These are phyloP conservation scores for Stellera chamaejasme DNA, from an alignment of 345 rosid species.

Conservation along the genomic window DNA sequence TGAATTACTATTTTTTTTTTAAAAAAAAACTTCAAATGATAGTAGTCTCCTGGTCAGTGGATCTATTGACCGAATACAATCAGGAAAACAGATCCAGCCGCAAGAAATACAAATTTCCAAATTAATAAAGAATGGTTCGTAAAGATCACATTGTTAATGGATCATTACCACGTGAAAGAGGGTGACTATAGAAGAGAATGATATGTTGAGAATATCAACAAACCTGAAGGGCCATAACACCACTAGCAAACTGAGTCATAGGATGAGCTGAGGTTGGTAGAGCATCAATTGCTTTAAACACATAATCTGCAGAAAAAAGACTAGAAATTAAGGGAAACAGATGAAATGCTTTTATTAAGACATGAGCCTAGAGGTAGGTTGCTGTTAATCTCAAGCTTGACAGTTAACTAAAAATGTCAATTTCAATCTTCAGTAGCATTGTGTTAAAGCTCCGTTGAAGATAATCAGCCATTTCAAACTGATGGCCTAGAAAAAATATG, in stretches of 20 bases:
- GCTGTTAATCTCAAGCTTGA: too few relatives aligned
- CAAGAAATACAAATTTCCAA: not conserved
- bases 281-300: conserved; percentile 84
- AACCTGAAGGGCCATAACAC: conserved; percentile 99
- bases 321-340: conserved; percentile 3
- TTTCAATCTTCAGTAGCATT: too few relatives aligned
- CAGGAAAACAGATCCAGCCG: not conserved
- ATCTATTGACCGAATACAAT: not conserved
- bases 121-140: not conserved
- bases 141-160: not conserved
- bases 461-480: too few relatives aligned
- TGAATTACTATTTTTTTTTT: too few relatives aligned
- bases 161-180: not conserved
- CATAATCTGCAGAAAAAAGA: conserved; percentile 54
- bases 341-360: conserved; percentile 3
- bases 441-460: too few relatives aligned
- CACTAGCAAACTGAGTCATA: conserved; percentile 95
- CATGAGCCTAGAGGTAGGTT: not conserved
- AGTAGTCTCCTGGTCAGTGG: too few relatives aligned
- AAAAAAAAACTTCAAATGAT: too few relatives aligned
- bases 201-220: conserved; percentile 9
- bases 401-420: too few relatives aligned
- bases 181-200: not conserved
- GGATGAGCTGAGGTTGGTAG: conserved; percentile 90
- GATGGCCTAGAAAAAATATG: too few relatives aligned